Percentiles rank a stretch among this genome's conserved stretches.
These are phyloP conservation scores for Strobilomyces echinocephalus DNA, from an alignment of 768 basidiomycete species.

Conservation along the genomic window DNA sequence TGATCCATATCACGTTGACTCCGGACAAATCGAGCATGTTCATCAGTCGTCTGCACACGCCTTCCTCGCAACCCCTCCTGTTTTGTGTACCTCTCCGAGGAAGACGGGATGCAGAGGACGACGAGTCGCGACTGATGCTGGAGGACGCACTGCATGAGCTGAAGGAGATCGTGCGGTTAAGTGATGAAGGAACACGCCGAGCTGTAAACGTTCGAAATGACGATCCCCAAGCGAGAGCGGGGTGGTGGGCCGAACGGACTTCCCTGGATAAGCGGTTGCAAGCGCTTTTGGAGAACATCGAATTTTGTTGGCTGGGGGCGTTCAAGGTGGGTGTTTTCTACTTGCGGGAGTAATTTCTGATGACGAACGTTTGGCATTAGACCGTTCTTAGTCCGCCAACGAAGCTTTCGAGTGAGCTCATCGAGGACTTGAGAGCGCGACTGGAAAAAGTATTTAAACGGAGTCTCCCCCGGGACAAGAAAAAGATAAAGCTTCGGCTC, in stretches of 20 bases:
- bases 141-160: slow-evolving; percentile 72
- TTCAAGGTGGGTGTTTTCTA: slow-evolving; percentile 69
- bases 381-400: slow-evolving; percentile 56
- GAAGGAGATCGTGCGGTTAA: slow-evolving; percentile 70
- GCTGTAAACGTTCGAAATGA: slow-evolving; percentile 69
- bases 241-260: slow-evolving; percentile 84
- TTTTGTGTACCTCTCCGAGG: slow-evolving; percentile 89
- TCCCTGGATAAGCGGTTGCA: slow-evolving; percentile 74
- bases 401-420: slow-evolving; percentile 38
- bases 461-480: slow-evolving; percentile 57
- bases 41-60: slow-evolving; percentile 69
- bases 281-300: slow-evolving; percentile 76
- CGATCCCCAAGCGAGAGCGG: slow-evolving; percentile 56
- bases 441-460: slow-evolving; percentile 76
- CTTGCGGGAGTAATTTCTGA: background rate
- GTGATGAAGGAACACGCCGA: slow-evolving; percentile 68
- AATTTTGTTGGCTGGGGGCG: slow-evolving; percentile 95
- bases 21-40: slow-evolving; percentile 82
- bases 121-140: slow-evolving; percentile 69
- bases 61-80: slow-evolving; percentile 54
- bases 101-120: slow-evolving; percentile 67
- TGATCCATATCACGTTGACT: slow-evolving; percentile 78
- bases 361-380: slow-evolving; percentile 22
- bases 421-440: slow-evolving; percentile 56
- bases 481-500: slow-evolving; percentile 52